These are phyloP conservation scores for Brassica rapa DNA, from an alignment of 345 rosid genomes.

Conservation along the genomic window DNA sequence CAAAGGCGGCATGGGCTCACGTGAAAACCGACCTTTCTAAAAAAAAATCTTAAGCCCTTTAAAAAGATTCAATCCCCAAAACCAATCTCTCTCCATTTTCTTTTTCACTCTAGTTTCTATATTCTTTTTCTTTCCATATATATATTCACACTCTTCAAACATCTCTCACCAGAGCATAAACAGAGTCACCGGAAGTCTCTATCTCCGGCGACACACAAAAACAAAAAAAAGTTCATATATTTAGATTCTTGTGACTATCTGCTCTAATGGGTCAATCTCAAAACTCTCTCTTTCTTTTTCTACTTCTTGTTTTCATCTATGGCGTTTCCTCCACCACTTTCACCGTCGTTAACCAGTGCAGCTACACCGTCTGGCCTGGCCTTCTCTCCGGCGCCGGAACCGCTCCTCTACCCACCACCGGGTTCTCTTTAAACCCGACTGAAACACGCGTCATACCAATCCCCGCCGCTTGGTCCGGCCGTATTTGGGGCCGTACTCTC, in stretches of 20 bases:
- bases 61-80: conserved; percentile 23
- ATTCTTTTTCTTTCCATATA: conserved; percentile 4
- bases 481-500: conserved; percentile 68
- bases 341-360: conserved; percentile 56
- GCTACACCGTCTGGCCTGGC: conserved; percentile 70
- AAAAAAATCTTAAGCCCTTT: conserved; percentile 13
- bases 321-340: conserved; percentile 43
- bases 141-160: conserved; percentile 2
- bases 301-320: conserved; percentile 2
- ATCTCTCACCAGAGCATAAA: conserved; percentile 11
- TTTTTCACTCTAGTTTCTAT: neutral
- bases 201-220: conserved; percentile 17
- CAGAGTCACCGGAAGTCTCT: conserved; percentile 31
- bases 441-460: conserved; percentile 42
- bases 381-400: conserved; percentile 64
- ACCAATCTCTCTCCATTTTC: neutral
- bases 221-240: neutral
- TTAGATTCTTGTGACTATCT: conserved; percentile 37
- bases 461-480: conserved; percentile 68
- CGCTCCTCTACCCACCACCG: conserved; percentile 53
- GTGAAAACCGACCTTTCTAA: conserved; percentile 36
- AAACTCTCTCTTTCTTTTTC: conserved; percentile 21
- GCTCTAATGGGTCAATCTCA: conserved; percentile 37
- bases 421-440: conserved; percentile 53
- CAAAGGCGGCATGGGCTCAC: conserved; percentile 41